Percentiles rank a stretch among this genome's conserved stretches.
Evolutionary conservation across 495 filamentous ascomycete genomes (phyloP).

Genomic region (Polyplosphaeria fusca): DNA sequence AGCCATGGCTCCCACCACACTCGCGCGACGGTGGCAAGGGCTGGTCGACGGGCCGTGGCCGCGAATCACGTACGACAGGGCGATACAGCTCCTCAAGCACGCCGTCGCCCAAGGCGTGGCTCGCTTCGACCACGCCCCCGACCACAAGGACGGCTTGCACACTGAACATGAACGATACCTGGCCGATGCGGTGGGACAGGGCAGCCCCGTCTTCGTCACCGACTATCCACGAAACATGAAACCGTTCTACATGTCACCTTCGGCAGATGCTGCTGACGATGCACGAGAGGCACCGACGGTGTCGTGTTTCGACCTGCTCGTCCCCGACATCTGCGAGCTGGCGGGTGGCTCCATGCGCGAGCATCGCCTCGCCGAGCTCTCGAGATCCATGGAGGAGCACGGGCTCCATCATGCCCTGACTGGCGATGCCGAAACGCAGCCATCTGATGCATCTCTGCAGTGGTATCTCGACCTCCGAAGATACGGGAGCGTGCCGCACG

Average conservation of each 20-base stretch:
- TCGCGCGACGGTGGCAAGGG: conserved; percentile 68
- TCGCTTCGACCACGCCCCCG: conserved; percentile 62
- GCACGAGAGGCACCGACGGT: conserved; percentile 55
- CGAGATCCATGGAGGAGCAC: conserved; percentile 67
- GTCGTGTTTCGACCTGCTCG: conserved; percentile 91
- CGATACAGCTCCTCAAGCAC: conserved; percentile 64
- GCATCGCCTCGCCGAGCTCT: conserved; percentile 68
- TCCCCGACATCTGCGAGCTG: conserved; percentile 86
- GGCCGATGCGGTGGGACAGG: conserved; percentile 64
- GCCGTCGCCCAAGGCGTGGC: conserved; percentile 51
- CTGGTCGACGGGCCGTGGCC: conserved; percentile 66
- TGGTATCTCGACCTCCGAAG: conserved; percentile 96
- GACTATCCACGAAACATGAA: conserved; percentile 84
- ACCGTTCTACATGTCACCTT: conserved; percentile 92
- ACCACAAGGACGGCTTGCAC: conserved; percentile 73
- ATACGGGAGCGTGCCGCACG: conserved; percentile 93
- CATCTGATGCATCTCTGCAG: conserved; percentile 49
- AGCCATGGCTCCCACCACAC: conserved; percentile 41
- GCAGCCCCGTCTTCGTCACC: conserved; percentile 83
- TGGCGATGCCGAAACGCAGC: not conserved
- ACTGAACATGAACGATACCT: conserved; percentile 92
- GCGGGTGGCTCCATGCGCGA: conserved; percentile 92
- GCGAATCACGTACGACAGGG: conserved; percentile 80
- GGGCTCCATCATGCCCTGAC: conserved; percentile 46
- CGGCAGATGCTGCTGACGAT: conserved; percentile 28